phyloP scores from a whole-genome alignment of 805 yeast genomes.

The Sugiyamaella smithiae region DNA sequence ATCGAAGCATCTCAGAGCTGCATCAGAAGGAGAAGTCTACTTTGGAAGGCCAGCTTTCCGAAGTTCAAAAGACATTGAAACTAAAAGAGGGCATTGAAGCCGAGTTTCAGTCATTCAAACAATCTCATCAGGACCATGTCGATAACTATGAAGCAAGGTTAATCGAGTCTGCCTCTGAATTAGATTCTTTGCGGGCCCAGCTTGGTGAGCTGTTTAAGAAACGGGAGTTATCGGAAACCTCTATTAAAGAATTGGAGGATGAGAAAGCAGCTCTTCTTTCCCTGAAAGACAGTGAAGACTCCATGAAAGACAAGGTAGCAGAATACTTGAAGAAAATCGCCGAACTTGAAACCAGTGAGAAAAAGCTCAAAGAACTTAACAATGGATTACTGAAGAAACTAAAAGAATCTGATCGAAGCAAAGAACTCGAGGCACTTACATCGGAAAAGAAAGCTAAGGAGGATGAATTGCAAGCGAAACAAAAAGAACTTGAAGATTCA shows the following conservation, averaged over 20 bases:
- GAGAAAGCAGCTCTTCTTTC: background rate
- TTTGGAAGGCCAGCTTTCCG: background rate
- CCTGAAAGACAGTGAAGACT: background rate
- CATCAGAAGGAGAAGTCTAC: background rate
- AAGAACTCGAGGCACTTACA: background rate
- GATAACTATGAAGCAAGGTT: background rate
- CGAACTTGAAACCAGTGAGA: background rate
- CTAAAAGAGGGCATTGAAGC: background rate
- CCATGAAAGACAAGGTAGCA: background rate
- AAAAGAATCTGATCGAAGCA: background rate
- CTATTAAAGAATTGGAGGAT: background rate
- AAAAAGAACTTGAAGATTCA: conserved; percentile 11
- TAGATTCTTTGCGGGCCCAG: background rate
- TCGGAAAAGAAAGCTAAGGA: background rate
- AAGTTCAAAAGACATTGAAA: background rate
- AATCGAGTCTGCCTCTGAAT: background rate
- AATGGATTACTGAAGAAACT: background rate
- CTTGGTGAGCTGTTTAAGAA: background rate
- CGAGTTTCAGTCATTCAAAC: background rate
- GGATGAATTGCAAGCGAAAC: conserved; percentile 6
- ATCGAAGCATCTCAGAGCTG: background rate
- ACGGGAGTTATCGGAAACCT: background rate
- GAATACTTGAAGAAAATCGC: background rate
- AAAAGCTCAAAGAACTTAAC: background rate
- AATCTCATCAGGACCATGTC: background rate